Conservation (phyloP, 176 grass and related monocot species). For the Triticum aestivum region IWGSC_CS_RefSeq_v2.1 NC_057804.1:44916471-44916970, state of each 20-base stretch:
- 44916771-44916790: too few relatives aligned
- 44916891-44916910: too few relatives aligned
- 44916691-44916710: background rate
- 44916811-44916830: too few relatives aligned
- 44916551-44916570: background rate
- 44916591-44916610: slow-evolving; percentile 7
- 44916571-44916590: background rate
- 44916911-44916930: too few relatives aligned
- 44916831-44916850: too few relatives aligned
- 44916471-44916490: background rate
- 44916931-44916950: too few relatives aligned
- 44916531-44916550: background rate
- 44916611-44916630: slow-evolving; percentile 14
- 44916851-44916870: too few relatives aligned
- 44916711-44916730: background rate
- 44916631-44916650: background rate
- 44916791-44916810: too few relatives aligned
- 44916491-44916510: slow-evolving; percentile 22
- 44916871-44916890: too few relatives aligned
- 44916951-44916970: too few relatives aligned
- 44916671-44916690: slow-evolving; percentile 13
- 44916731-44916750: too few relatives aligned
- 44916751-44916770: too few relatives aligned
- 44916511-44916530: background rate
- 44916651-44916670: background rate